A percentile compares a stretch with the other conserved stretches of the same genome.
Conservation (phyloP, 2,329 filamentous ascomycete genomes). For the Fusarium equiseti region DNA sequence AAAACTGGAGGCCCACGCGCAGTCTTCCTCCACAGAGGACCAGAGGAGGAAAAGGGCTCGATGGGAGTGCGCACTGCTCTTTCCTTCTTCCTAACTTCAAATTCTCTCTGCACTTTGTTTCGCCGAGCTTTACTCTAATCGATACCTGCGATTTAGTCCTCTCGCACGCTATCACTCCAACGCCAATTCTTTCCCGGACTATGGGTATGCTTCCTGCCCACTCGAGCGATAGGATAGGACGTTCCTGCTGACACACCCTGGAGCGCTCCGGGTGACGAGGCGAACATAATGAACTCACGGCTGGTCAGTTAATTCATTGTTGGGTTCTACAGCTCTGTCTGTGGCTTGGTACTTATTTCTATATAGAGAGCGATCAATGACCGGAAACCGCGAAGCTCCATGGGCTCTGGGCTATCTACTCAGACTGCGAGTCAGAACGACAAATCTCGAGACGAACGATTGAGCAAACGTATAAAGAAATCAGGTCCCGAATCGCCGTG, state of each 20-base stretch:
- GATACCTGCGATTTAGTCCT: constrained; percentile 44
- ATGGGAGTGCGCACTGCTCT: constrained; percentile 50
- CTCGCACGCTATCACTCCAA: constrained; percentile 53
- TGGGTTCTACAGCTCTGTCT: background rate
- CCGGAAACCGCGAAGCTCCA: constrained; percentile 40
- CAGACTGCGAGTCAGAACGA: background rate
- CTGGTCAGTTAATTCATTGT: constrained; percentile 45
- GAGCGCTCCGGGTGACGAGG: constrained; percentile 46
- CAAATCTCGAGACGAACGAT: constrained; percentile 22
- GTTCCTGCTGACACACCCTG: constrained; percentile 36
- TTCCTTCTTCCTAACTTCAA: constrained; percentile 11
- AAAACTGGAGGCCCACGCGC: constrained; percentile 49
- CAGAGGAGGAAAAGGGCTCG: constrained; percentile 43
- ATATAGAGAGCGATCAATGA: constrained; percentile 45
- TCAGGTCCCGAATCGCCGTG: background rate
- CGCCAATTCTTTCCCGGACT: constrained; percentile 57
- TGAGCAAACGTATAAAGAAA: constrained; percentile 44
- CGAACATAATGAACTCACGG: constrained; percentile 33
- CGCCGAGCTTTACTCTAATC: constrained; percentile 24
- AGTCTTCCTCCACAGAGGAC: constrained; percentile 33
- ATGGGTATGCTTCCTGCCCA: constrained; percentile 52
- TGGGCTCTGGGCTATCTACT: constrained; percentile 16
- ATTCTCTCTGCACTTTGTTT: constrained; percentile 2
- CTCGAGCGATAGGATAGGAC: constrained; percentile 15
- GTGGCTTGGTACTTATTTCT: constrained; percentile 21